Conservation (phyloP, 306 rosid species). For the Hippophae gyantsensis region DNA sequence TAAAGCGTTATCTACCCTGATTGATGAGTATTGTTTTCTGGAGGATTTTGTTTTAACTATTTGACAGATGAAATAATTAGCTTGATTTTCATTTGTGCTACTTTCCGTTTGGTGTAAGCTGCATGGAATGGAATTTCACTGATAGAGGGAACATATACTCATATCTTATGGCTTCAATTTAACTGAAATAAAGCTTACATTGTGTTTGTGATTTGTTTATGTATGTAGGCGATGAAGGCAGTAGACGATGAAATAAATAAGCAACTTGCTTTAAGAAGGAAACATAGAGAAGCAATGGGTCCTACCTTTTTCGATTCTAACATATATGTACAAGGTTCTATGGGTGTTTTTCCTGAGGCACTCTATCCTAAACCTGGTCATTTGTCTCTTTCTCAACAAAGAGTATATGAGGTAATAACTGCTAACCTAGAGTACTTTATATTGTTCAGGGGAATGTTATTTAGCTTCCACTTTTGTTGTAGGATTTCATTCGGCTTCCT, state of each 20-base stretch:
- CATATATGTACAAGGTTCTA: slow-evolving; percentile 71
- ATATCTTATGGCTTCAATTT: neutral
- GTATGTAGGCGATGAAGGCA: slow-evolving; percentile 63
- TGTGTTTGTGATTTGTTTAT: neutral
- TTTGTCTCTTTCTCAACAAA: slow-evolving; percentile 74
- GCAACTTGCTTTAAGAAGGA: slow-evolving; percentile 81
- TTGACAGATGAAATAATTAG: too few species aligned
- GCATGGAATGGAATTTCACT: too few species aligned
- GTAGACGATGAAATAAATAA: slow-evolving; percentile 82
- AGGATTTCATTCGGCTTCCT: slow-evolving; percentile 98
- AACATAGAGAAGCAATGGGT: slow-evolving; percentile 76
- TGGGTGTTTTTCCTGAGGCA: slow-evolving; percentile 88
- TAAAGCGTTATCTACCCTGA: too few species aligned
- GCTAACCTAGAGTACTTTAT: slow-evolving; percentile 5
- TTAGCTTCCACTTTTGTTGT: slow-evolving; percentile 8
- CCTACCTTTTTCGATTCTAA: slow-evolving; percentile 68
- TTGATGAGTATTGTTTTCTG: too few species aligned
- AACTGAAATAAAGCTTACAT: neutral
- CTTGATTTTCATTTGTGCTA: too few species aligned
- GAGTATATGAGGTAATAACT: slow-evolving; percentile 78
- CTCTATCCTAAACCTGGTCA: slow-evolving; percentile 98
- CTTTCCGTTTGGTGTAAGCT: too few species aligned
- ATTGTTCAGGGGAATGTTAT: slow-evolving; percentile 8
- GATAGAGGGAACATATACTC: neutral
- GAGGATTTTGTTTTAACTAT: too few species aligned